Conservation (phyloP, 441 rosid species). For the Melastoma candidum region DNA sequence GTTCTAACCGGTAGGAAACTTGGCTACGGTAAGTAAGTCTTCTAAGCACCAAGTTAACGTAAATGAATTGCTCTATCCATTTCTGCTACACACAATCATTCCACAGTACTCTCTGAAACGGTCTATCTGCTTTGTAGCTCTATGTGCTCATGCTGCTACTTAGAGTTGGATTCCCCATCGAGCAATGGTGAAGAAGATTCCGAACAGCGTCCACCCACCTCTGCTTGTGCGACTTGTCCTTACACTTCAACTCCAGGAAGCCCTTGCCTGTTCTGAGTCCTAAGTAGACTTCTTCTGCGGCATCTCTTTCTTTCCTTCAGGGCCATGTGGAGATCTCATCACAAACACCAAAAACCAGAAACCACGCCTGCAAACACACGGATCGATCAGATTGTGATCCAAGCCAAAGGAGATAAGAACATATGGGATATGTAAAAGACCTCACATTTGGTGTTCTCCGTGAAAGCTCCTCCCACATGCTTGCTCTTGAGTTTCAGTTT, state of each 20-base stretch:
- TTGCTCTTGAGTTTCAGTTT: slow-evolving; percentile 76
- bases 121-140: too few species aligned
- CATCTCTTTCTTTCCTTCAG: slow-evolving; percentile 57
- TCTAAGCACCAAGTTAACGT: too few species aligned
- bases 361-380: slow-evolving; percentile 41
- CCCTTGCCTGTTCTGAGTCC: slow-evolving; percentile 82
- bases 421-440: neutral
- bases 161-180: slow-evolving; percentile 43
- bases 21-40: too few species aligned
- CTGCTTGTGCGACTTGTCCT: slow-evolving; percentile 70
- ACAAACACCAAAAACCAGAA: slow-evolving; percentile 44
- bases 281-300: slow-evolving; percentile 54
- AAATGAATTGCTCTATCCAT: too few species aligned
- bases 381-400: neutral
- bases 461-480: slow-evolving; percentile 91
- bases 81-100: too few species aligned
- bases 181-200: slow-evolving; percentile 46
- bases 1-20: too few species aligned
- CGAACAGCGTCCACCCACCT: slow-evolving; percentile 71
- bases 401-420: neutral
- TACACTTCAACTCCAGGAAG: slow-evolving; percentile 77
- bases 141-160: slow-evolving; percentile 15
- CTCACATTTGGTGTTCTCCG: slow-evolving; percentile 82
- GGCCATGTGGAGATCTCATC: slow-evolving; percentile 89
- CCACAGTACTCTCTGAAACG: too few species aligned